Conservation (phyloP, 2,329 filamentous ascomycete genomes). For the Pseudogymnoascus destructans region DNA sequence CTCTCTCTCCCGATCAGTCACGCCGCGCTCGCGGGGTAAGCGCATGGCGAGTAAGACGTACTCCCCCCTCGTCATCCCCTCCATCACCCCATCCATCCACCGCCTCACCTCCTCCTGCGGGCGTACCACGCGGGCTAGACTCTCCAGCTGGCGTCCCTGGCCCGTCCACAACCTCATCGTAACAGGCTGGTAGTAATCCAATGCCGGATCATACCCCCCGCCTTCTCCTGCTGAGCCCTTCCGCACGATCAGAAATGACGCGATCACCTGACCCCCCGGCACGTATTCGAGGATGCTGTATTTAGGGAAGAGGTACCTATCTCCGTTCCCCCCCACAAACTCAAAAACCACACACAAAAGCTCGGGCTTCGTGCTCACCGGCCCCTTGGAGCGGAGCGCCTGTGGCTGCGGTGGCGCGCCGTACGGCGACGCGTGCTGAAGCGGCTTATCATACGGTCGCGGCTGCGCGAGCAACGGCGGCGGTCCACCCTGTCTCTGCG, state of each 20-base stretch:
- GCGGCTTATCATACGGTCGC: conserved; percentile 2
- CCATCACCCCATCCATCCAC: conserved; percentile 61
- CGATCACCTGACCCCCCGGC: conserved; percentile 47
- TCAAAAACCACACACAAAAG: conserved; percentile 57
- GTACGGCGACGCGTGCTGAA: conserved; percentile 14
- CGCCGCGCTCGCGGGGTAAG: conserved; percentile 34
- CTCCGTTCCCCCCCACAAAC: conserved; percentile 52
- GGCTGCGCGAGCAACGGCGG: conserved; percentile 15
- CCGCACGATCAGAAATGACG: conserved; percentile 65
- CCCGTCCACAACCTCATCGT: conserved; percentile 46
- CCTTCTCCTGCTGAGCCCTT: conserved; percentile 52
- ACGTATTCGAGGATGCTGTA: conserved; percentile 63
- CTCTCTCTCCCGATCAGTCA: conserved; percentile 11
- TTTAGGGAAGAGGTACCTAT: conserved; percentile 67
- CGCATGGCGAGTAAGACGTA: conserved; percentile 56
- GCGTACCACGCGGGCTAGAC: conserved; percentile 47
- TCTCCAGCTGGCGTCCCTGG: conserved; percentile 44
- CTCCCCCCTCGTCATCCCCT: conserved; percentile 53
- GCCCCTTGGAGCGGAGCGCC: conserved; percentile 47
- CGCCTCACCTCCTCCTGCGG: conserved; percentile 48
- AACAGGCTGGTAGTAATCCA: conserved; percentile 68
- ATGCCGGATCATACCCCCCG: conserved; percentile 45
- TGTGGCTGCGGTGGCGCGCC: conserved; percentile 31
- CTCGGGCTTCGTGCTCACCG: conserved; percentile 43
- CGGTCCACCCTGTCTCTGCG: conserved; percentile 18